phyloP scores from a whole-genome alignment of 495 filamentous ascomycete genomes.

The Tuber calosporum region DNA sequence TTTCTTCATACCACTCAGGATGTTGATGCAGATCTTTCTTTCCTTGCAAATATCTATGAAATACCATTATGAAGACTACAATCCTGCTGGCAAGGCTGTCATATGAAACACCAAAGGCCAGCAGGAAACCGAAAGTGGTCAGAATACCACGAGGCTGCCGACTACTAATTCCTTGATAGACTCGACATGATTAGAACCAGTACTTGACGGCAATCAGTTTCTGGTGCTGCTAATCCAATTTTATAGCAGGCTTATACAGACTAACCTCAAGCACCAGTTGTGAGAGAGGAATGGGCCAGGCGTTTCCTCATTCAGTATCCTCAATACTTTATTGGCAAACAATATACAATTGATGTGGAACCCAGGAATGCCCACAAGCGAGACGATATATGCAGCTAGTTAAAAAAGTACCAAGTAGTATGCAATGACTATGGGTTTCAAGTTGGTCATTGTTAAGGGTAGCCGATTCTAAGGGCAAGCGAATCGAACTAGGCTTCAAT shows the following conservation, averaged over 20 bases:
- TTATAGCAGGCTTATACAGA: constrained; percentile 3
- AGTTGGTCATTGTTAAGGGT: too few species aligned
- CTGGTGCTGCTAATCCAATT: constrained; percentile 22
- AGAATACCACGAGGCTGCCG: constrained; percentile 15
- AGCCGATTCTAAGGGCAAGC: too few species aligned
- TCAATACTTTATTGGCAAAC: constrained; percentile 25
- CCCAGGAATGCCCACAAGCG: constrained; percentile 14
- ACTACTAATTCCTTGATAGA: constrained; percentile 18
- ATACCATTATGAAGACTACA: not conserved
- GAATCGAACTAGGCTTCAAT: too few species aligned
- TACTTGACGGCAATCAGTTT: constrained; percentile 10
- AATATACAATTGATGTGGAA: constrained; percentile 4
- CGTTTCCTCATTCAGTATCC: constrained; percentile 31
- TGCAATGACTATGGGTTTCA: constrained; percentile 15
- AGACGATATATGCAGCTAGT: constrained; percentile 25
- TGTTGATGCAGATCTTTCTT: too few species aligned
- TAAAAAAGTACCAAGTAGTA: constrained; percentile 11
- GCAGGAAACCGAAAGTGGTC: constrained; percentile 12
- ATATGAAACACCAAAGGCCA: not conserved
- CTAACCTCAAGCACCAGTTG: not conserved
- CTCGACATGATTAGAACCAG: constrained; percentile 16
- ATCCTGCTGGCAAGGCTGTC: constrained; percentile 8
- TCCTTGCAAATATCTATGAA: too few species aligned
- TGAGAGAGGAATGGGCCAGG: constrained; percentile 20
- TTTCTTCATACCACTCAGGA: too few species aligned